A percentile compares a stretch with the other conserved stretches of the same genome.
Evolutionary conservation across 805 yeast species (phyloP).

Genomic region (Jamesozyma lodderae): DNA sequence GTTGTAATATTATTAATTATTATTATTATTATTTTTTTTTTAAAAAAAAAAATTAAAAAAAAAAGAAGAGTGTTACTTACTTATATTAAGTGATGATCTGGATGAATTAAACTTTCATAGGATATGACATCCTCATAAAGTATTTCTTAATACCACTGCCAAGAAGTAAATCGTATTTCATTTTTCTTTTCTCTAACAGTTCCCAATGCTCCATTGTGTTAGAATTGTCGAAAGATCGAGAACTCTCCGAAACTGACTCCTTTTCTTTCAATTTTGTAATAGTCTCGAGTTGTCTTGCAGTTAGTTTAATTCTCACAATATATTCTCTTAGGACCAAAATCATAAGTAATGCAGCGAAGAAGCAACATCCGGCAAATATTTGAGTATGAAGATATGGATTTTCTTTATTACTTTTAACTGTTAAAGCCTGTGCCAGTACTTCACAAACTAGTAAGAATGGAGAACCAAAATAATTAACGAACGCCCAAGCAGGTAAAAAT

Average conservation of each 20-base stretch:
- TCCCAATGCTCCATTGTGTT: slow-evolving; percentile 6
- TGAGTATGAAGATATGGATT: slow-evolving; percentile 53
- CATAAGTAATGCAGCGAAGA: slow-evolving; percentile 35
- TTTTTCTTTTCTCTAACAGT: slow-evolving; percentile 9
- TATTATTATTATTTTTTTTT: neutral
- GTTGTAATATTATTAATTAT: neutral
- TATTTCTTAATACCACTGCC: slow-evolving; percentile 15
- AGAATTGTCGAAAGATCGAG: too few relatives aligned
- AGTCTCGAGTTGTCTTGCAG: slow-evolving; percentile 5
- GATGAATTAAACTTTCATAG: slow-evolving; percentile 16
- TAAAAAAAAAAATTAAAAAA: neutral
- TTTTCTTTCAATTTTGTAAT: slow-evolving; percentile 8
- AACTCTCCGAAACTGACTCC: too few relatives aligned
- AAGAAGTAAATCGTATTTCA: slow-evolving; percentile 11
- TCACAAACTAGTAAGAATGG: slow-evolving; percentile 39
- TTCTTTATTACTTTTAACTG: slow-evolving; percentile 16
- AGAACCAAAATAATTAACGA: slow-evolving; percentile 28
- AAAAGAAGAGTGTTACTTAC: neutral
- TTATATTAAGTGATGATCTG: neutral
- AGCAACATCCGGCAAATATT: slow-evolving; percentile 47
- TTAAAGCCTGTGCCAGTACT: slow-evolving; percentile 44
- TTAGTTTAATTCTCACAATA: slow-evolving; percentile 37
- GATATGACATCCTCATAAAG: slow-evolving; percentile 20
- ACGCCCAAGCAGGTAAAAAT: slow-evolving; percentile 34
- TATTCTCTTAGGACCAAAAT: slow-evolving; percentile 44